Evolutionary conservation across 2,329 filamentous ascomycete genomes (phyloP).

Genomic region (Acrocalymma vagum): DNA sequence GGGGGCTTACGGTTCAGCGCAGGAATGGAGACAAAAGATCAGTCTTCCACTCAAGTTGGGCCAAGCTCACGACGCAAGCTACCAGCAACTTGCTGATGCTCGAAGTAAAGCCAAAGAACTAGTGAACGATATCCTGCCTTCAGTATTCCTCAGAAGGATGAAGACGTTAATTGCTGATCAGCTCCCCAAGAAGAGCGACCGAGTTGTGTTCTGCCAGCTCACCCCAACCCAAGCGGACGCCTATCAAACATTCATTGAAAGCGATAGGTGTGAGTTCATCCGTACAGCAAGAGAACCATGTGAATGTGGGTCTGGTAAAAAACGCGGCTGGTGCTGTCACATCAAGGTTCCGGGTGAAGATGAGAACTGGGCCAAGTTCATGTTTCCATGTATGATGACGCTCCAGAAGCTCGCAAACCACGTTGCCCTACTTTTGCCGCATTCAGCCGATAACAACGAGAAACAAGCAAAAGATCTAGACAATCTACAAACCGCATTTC

Average conservation of each 20-base stretch:
- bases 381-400: constrained; percentile 85
- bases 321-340: constrained; percentile 84
- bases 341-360: constrained; percentile 62
- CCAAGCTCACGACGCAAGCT: constrained; percentile 90
- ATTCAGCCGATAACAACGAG: constrained; percentile 68
- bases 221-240: constrained; percentile 82
- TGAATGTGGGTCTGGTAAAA: constrained; percentile 72
- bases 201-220: constrained; percentile 92
- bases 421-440: constrained; percentile 84
- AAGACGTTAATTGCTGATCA: constrained; percentile 93
- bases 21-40: constrained; percentile 82
- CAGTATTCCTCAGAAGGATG: constrained; percentile 90
- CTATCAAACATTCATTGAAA: constrained; percentile 83
- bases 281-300: constrained; percentile 74
- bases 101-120: constrained; percentile 84
- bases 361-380: constrained; percentile 74
- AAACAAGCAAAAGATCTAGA: constrained; percentile 82
- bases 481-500: constrained; percentile 77
- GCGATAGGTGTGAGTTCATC: constrained; percentile 74
- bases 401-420: constrained; percentile 93
- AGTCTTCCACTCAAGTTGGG: constrained; percentile 83
- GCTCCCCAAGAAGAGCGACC: constrained; percentile 91
- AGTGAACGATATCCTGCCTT: constrained; percentile 84
- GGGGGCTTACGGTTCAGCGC: constrained; percentile 70
- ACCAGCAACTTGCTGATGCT: constrained; percentile 81